phyloP scores from a whole-genome alignment of 371 early-diverging fungal genomes.

The Mucor saturninus region DNA sequence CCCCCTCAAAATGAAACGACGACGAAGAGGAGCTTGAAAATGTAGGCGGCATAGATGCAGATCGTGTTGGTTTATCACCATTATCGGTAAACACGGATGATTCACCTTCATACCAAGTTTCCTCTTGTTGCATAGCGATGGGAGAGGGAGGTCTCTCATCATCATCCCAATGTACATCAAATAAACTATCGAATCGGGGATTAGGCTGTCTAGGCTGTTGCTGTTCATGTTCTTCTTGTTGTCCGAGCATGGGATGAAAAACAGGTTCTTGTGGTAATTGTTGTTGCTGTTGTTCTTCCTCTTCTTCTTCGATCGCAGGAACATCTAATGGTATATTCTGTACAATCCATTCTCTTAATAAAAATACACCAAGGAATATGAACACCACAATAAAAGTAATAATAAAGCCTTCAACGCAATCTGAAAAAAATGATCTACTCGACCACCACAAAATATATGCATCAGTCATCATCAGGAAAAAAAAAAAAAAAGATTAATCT shows the following conservation, averaged over 20 bases:
- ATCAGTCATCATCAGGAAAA: neutral
- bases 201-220: neutral
- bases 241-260: neutral
- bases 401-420: conserved; percentile 89
- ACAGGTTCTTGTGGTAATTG: neutral
- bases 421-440: conserved; percentile 68
- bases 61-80: neutral
- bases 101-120: neutral
- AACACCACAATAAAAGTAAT: conserved; percentile 78
- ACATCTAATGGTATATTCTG: conserved; percentile 67
- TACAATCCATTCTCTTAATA: conserved; percentile 87
- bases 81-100: neutral
- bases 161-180: conserved; percentile 7
- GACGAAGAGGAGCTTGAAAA: neutral
- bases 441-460: neutral
- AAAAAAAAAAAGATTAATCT: neutral
- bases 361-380: conserved; percentile 76
- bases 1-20: neutral
- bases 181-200: conserved; percentile 6
- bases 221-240: neutral
- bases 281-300: neutral
- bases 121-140: neutral
- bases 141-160: conserved; percentile 8
- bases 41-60: conserved; percentile 23
- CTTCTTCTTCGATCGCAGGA: conserved; percentile 11